A percentile compares a stretch with the other conserved stretches of the same genome.
Evolutionary conservation across 163 green algal species (phyloP).

Genomic region (Chlamydomonas reinhardtii): DNA sequence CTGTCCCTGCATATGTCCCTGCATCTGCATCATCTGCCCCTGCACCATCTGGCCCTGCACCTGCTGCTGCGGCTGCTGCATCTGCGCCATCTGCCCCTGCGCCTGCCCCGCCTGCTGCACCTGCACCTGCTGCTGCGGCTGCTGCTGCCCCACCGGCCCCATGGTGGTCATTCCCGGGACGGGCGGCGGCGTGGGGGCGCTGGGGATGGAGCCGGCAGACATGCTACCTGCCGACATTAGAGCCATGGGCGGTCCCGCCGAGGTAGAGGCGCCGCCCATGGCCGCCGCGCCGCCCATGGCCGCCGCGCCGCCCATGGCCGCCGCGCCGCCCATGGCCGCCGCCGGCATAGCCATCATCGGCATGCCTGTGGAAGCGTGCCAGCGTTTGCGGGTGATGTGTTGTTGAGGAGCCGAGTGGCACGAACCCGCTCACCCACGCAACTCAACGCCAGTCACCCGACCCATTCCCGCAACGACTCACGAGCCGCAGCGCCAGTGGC

Average conservation of each 20-base stretch:
- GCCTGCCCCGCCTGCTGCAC: conserved; percentile 1
- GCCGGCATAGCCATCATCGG: not conserved
- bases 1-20: not conserved
- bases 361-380: not conserved
- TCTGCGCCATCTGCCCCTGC: not conserved
- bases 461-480: no score
- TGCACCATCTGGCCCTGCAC: conserved; percentile 4
- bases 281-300: no score
- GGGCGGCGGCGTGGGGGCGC: conserved; percentile 14
- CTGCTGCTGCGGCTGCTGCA: not conserved
- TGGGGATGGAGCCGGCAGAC: not conserved
- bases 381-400: no score
- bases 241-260: no score
- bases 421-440: no score
- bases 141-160: not conserved
- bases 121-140: no score
- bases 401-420: no score
- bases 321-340: no score
- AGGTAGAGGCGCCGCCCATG: no score
- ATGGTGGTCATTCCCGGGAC: not conserved
- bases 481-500: no score
- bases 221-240: not conserved
- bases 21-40: not conserved
- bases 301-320: no score
- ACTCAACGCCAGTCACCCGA: no score